Conservation (phyloP, 208 protist species). For the Blastocrithidia nonstop region DNA sequence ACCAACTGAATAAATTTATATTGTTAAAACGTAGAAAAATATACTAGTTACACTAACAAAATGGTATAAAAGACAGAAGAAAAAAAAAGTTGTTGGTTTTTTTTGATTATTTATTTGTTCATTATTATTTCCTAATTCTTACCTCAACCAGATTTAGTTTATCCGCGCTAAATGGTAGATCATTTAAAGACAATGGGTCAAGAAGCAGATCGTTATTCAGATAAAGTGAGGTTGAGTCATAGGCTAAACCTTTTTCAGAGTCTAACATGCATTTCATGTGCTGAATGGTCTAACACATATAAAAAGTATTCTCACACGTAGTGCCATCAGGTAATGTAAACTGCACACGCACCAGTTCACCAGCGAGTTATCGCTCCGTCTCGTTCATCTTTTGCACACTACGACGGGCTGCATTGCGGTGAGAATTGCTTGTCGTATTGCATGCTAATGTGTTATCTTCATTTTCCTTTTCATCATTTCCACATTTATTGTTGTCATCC, state of each 20-base stretch:
- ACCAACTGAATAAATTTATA: no score
- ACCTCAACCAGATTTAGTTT: conserved; percentile 33
- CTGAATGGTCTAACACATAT: conserved; percentile 70
- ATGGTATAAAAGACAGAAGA: background rate
- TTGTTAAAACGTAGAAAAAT: no score
- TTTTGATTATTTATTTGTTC: no score
- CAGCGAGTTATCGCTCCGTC: conserved; percentile 2
- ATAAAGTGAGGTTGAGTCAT: conserved; percentile 49
- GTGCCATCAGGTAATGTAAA: conserved; percentile 26
- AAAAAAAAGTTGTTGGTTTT: no score
- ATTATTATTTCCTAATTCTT: conserved; percentile 10
- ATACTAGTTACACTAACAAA: background rate
- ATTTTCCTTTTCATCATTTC: no score
- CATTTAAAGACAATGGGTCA: conserved; percentile 69
- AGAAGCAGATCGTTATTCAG: conserved; percentile 37
- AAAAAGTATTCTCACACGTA: conserved; percentile 17
- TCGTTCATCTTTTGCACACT: conserved; percentile 1
- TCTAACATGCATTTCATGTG: conserved; percentile 61
- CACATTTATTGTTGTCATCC: no score
- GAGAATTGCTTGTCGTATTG: no score
- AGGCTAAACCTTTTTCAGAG: conserved; percentile 34
- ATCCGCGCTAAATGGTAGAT: conserved; percentile 44
- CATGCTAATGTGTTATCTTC: no score
- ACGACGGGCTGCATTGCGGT: no score
- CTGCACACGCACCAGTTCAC: conserved; percentile 7